These are phyloP conservation scores for Paracoccidioides lutzii DNA, from an alignment of 2,329 filamentous ascomycete genomes.

Conservation along the genomic window DNA sequence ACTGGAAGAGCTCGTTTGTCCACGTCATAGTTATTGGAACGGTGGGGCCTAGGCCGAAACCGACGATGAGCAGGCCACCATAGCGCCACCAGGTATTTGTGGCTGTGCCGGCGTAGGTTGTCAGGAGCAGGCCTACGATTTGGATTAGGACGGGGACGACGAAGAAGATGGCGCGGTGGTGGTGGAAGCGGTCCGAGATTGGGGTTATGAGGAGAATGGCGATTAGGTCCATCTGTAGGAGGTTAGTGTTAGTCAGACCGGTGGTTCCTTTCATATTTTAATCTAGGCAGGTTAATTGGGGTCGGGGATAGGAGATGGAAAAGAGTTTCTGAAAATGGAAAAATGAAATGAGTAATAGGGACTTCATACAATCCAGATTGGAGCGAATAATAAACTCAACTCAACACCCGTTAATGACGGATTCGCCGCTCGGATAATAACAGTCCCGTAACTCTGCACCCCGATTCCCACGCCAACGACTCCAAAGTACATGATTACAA, in stretches of 20 bases:
- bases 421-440: slow-evolving; percentile 73
- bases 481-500: slow-evolving; percentile 86
- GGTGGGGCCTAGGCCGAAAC: slow-evolving; percentile 79
- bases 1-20: slow-evolving; percentile 83
- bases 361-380: slow-evolving; percentile 71
- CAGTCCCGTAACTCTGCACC: slow-evolving; percentile 73
- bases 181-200: slow-evolving; percentile 75
- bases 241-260: slow-evolving; percentile 6
- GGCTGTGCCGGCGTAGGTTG: slow-evolving; percentile 54
- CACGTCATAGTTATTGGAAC: slow-evolving; percentile 91
- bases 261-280: background rate
- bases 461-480: slow-evolving; percentile 88
- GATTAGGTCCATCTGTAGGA: slow-evolving; percentile 64
- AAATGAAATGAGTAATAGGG: background rate
- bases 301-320: slow-evolving; percentile 3
- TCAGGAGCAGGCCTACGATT: slow-evolving; percentile 66
- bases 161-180: slow-evolving; percentile 68
- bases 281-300: background rate
- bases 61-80: slow-evolving; percentile 76
- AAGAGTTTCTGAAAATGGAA: background rate
- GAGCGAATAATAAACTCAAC: slow-evolving; percentile 71
- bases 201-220: slow-evolving; percentile 78
- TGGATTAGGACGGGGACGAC: slow-evolving; percentile 62
- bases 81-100: slow-evolving; percentile 69
- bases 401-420: slow-evolving; percentile 58